A percentile compares a stretch with the other conserved stretches of the same genome.
Conservation (phyloP, 129 eudicot genomes). For the Lonicera japonica region DNA sequence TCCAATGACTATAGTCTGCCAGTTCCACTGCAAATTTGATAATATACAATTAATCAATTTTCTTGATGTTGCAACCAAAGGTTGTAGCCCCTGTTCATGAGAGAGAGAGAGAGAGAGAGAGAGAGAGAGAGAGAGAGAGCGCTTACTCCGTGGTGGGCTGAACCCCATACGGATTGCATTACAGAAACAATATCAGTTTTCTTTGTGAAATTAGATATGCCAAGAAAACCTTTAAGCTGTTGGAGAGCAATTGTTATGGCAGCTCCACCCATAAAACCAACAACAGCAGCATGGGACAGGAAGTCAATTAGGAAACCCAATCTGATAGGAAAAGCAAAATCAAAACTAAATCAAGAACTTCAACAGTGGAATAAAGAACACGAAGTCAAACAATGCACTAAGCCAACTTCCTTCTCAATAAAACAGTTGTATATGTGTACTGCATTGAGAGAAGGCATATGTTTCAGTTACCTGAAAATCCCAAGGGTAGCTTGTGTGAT, state of each 20-base stretch:
- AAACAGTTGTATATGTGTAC: not conserved
- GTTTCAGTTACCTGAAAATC: constrained; percentile 47
- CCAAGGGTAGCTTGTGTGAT: constrained; percentile 87
- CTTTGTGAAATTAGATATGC: constrained; percentile 62
- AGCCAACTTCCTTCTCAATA: too few relatives aligned
- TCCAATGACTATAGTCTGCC: constrained; percentile 78
- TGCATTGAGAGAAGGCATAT: not conserved
- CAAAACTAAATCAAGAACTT: not conserved
- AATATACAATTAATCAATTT: not conserved
- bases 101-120: not conserved
- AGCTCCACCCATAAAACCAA: constrained; percentile 85
- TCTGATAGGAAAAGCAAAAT: constrained; percentile 26
- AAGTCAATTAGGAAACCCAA: constrained; percentile 73
- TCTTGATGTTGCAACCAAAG: too few relatives aligned
- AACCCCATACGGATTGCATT: constrained; percentile 46
- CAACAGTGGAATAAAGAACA: not conserved
- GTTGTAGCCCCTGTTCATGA: not conserved
- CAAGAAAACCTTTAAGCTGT: constrained; percentile 83
- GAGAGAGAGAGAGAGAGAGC: constrained; percentile 14
- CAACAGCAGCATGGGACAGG: constrained; percentile 80
- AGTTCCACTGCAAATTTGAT: constrained; percentile 63
- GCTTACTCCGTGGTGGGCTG: constrained; percentile 64
- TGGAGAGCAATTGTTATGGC: constrained; percentile 87
- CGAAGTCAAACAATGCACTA: not conserved
- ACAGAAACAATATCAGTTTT: constrained; percentile 65